A percentile compares a stretch with the other conserved stretches of the same genome.
Conservation (phyloP, 371 early-diverging fungal genomes). For the Fennellomyces sp. region DNA sequence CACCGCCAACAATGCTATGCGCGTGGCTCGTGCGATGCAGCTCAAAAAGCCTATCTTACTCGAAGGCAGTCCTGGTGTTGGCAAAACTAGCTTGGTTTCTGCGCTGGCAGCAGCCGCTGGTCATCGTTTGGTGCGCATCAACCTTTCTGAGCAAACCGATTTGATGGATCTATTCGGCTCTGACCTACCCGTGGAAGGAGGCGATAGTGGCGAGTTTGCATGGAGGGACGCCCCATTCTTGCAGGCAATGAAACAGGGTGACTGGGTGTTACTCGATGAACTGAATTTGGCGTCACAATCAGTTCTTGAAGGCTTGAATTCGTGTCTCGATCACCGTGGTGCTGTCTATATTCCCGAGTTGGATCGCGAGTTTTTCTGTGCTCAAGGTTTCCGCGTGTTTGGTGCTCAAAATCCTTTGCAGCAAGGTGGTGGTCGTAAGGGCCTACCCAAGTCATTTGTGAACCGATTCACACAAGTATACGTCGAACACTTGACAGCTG, state of each 20-base stretch:
- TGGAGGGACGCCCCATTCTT: conserved; percentile 98
- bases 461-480: conserved; percentile 98
- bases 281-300: conserved; percentile 99
- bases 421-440: conserved; percentile 98
- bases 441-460: conserved; percentile 97
- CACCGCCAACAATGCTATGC: conserved; percentile 84
- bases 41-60: conserved; percentile 93
- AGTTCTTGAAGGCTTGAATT: conserved; percentile 99
- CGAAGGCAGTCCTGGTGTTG: conserved; percentile 97
- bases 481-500: conserved; percentile 79
- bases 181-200: conserved; percentile 94
- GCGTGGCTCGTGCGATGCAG: conserved; percentile 96
- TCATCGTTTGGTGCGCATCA: conserved; percentile 92
- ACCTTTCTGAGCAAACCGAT: conserved; percentile 99
- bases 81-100: conserved; percentile 96
- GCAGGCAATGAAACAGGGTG: conserved; percentile 93
- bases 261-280: conserved; percentile 99
- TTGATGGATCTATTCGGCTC: conserved; percentile 99
- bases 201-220: conserved; percentile 86
- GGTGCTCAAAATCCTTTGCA: conserved; percentile 98
- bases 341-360: conserved; percentile 95
- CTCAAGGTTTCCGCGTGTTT: conserved; percentile 92
- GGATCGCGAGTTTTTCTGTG: conserved; percentile 82
- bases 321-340: conserved; percentile 98
- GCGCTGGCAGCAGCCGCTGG: conserved; percentile 86